Base-by-base conservation (phyloP, 192 early-diverging fungal species). In the Spizellomyces sp. region DNA sequence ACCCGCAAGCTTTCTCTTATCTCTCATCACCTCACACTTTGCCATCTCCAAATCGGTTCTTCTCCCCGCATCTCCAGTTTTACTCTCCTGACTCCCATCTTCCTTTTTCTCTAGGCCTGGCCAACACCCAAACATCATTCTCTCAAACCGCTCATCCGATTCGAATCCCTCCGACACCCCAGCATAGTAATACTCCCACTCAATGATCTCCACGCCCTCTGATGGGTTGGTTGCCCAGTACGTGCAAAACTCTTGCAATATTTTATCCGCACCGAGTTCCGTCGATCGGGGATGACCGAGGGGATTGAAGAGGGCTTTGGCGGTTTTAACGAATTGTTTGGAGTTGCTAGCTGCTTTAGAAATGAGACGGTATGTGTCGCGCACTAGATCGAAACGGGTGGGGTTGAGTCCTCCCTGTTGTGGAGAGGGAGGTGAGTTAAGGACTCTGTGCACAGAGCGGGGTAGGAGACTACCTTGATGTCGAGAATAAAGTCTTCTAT, bases 161-260 rank as follows among this genome's bases (percentile, higher is more conserved):
- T 75, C 74, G 14, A 71, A 27, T 14, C 48, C 45, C 1, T 58
- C 59, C 5, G 58, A 48, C 8, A 62, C 9, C 27, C 67, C 58
- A 0, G 66, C 57, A 42, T 52, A 64, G 52, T 71, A 75, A 47
- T 71, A 75, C 50, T 71, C 68, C 67, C 67, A 75, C 61, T 75
- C 74, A 41, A 75, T 71, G 3, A 62, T 19, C 59, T 75, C 74
- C 10, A 74, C 56, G 50, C 50, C 50, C 2, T 12, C 50, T 12
- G 50, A 54, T n/a, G 50, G 19, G 59, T 44, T 44, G 2, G 1
- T 22, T 2, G 17, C 59, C 61, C 66, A 75, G 19, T 62, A 62
- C 0, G 21, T 56, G 48, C 17, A 19, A 19, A 75, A 71, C 52
- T 75, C 62, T 12, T 27, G 57, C 5, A 48, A 62, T 7, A 69